These are phyloP conservation scores for Gossypium trilobum DNA, from an alignment of 441 rosid species.

Conservation along the genomic window DNA sequence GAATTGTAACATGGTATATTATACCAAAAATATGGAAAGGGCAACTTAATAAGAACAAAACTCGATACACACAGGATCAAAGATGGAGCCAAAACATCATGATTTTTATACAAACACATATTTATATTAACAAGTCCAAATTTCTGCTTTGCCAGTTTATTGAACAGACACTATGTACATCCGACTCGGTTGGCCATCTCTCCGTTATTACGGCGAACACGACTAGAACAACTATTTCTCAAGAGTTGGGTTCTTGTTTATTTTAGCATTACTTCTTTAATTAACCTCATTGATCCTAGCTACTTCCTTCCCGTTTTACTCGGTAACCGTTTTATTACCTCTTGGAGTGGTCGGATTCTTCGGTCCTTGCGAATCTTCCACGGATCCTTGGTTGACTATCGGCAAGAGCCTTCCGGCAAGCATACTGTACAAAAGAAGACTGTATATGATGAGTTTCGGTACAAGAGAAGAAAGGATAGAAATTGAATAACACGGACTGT, in stretches of 20 bases:
- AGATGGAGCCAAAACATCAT: neutral
- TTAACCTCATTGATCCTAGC: conserved; percentile 16
- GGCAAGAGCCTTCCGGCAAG: conserved; percentile 97
- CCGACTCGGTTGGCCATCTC: conserved; percentile 11
- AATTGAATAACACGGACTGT: neutral
- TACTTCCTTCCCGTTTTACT: conserved; percentile 6
- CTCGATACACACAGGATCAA: neutral
- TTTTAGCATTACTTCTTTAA: conserved; percentile 19
- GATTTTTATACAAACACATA: neutral
- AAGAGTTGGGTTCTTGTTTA: conserved; percentile 21
- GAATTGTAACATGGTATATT: no score
- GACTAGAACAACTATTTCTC: conserved; percentile 13
- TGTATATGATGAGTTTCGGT: neutral
- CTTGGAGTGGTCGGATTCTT: conserved; percentile 41
- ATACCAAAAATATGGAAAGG: neutral
- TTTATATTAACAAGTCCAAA: conserved; percentile 24
- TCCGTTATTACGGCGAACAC: conserved; percentile 22
- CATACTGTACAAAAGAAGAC: conserved; percentile 51
- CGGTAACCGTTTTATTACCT: conserved; percentile 22
- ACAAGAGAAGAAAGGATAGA: neutral
- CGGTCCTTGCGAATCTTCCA: conserved; percentile 92
- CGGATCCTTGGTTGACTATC: conserved; percentile 96
- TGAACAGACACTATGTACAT: conserved; percentile 40
- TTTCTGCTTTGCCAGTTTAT: conserved; percentile 27
- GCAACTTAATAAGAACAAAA: neutral